Evolutionary conservation across 768 basidiomycete species (phyloP).

Genomic region (Tephrocybe sp.): DNA sequence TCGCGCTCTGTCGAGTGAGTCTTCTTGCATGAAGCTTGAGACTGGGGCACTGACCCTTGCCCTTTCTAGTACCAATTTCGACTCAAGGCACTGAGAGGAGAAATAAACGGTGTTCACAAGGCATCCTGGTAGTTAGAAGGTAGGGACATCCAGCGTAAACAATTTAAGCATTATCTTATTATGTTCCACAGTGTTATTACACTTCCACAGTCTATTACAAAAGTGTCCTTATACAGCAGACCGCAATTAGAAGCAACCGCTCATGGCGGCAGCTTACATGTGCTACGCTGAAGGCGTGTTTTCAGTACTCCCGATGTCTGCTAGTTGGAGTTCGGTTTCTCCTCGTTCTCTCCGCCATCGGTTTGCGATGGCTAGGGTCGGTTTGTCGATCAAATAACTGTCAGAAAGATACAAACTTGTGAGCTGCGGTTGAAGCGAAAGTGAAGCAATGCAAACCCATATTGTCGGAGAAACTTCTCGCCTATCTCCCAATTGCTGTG

Average conservation of each 20-base stretch:
- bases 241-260: too few relatives aligned
- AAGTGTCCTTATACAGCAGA: not conserved
- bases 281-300: conserved; percentile 24
- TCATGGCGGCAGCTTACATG: too few relatives aligned
- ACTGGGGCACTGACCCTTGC: not conserved
- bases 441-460: conserved; percentile 53
- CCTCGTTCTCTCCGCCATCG: conserved; percentile 88
- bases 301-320: conserved; percentile 47
- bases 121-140: conserved; percentile 78
- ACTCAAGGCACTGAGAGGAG: conserved; percentile 75
- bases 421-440: conserved; percentile 1
- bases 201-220: conserved; percentile 7
- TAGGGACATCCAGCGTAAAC: not conserved
- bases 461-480: conserved; percentile 81
- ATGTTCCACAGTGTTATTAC: conserved; percentile 7
- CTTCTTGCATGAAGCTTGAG: conserved; percentile 13
- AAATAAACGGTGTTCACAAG: conserved; percentile 86
- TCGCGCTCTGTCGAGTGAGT: conserved; percentile 77
- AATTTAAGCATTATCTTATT: not conserved
- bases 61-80: conserved; percentile 82
- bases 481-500: conserved; percentile 89
- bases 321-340: conserved; percentile 64
- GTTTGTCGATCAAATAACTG: conserved; percentile 79
- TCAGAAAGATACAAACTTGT: not conserved
- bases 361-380: conserved; percentile 71